Conservation (phyloP, 2,329 filamentous ascomycete species). For the Cryphonectria nitschkei region DNA sequence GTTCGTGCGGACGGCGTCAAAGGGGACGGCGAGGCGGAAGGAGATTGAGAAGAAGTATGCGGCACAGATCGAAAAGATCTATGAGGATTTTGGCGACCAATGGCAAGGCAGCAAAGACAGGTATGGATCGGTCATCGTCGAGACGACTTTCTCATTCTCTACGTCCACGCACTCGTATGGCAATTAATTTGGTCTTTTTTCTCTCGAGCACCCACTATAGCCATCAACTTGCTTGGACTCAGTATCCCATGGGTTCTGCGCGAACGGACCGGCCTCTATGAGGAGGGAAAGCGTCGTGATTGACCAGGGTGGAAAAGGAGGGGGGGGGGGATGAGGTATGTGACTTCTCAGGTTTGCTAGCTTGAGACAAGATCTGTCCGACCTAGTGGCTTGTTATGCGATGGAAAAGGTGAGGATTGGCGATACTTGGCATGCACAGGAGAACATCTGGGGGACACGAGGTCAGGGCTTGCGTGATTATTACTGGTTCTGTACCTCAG, state of each 20-base stretch:
- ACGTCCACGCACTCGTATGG: background rate
- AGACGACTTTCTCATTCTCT: conserved; percentile 17
- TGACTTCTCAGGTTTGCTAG: background rate
- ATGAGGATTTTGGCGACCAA: conserved; percentile 16
- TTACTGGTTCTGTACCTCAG: background rate
- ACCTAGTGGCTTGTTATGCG: background rate
- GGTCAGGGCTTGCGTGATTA: background rate
- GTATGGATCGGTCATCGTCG: conserved; percentile 18
- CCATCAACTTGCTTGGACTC: background rate
- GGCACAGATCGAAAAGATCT: conserved; percentile 14
- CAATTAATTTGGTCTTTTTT: background rate
- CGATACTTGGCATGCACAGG: background rate
- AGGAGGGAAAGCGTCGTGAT: background rate
- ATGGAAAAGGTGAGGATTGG: background rate
- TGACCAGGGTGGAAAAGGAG: background rate
- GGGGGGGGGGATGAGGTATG: background rate
- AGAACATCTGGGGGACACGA: background rate
- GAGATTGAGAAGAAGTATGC: conserved; percentile 21
- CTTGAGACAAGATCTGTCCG: background rate
- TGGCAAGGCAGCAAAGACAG: conserved; percentile 22
- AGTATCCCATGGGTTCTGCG: background rate
- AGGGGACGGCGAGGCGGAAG: conserved; percentile 21
- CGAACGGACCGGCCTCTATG: background rate
- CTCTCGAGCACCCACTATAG: background rate
- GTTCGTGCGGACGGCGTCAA: conserved; percentile 22